Percentiles rank a stretch among this genome's conserved stretches.
Conservation (phyloP, 1,284 basidiomycete genomes). For the Tetrapyrgos nigripes region DNA sequence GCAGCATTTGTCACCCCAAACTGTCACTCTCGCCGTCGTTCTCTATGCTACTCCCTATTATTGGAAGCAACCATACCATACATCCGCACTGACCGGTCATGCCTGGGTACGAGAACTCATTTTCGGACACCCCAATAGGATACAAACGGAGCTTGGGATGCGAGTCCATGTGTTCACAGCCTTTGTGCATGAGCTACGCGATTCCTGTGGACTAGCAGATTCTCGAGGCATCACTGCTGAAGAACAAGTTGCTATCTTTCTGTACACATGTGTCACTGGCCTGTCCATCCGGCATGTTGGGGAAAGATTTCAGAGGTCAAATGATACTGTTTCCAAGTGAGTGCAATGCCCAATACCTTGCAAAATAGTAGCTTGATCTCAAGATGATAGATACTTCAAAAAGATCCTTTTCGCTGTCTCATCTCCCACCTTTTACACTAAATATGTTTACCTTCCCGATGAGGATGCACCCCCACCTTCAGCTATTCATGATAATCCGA, state of each 20-base stretch:
- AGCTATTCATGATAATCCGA: background rate
- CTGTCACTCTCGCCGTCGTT: background rate
- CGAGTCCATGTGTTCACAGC: conserved; percentile 31
- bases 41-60: conserved; percentile 21
- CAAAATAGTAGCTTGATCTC: background rate
- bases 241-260: conserved; percentile 26
- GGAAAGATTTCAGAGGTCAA: conserved; percentile 36
- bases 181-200: conserved; percentile 16
- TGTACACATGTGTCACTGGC: conserved; percentile 37
- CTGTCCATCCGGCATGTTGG: conserved; percentile 32
- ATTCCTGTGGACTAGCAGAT: conserved; percentile 4
- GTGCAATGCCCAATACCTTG: background rate
- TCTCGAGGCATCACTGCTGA: background rate
- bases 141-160: conserved; percentile 31
- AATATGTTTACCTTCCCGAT: conserved; percentile 7
- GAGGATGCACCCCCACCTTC: background rate
- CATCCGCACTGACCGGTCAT: conserved; percentile 29
- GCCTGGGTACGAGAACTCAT: conserved; percentile 38
- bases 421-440: conserved; percentile 5
- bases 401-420: conserved; percentile 3
- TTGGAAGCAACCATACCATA: conserved; percentile 27
- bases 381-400: conserved; percentile 3
- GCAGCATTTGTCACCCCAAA: too few relatives aligned
- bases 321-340: conserved; percentile 20
- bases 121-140: conserved; percentile 32